Evolutionary conservation across 2,329 filamentous ascomycete species (phyloP).

Genomic region (Macrophomina pseudophaseolina): DNA sequence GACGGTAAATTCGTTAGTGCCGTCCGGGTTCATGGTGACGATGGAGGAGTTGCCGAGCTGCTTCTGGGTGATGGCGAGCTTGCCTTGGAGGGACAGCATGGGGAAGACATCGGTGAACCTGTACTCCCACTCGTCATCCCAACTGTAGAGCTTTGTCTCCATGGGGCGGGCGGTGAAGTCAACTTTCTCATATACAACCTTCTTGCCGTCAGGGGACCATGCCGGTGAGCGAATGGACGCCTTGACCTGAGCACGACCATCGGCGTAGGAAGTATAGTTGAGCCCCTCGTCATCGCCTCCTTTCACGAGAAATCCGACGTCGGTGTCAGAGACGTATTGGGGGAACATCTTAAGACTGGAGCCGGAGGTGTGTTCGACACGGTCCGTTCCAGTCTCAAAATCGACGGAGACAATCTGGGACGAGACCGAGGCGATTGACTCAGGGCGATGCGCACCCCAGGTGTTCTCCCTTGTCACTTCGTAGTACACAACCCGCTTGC

Average conservation of each 20-base stretch:
- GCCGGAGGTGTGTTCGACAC: constrained; percentile 37
- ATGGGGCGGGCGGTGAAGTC: constrained; percentile 40
- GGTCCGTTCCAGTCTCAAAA: constrained; percentile 46
- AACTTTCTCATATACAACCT: constrained; percentile 32
- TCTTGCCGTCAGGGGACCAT: constrained; percentile 46
- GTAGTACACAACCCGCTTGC: constrained; percentile 37
- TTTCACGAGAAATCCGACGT: constrained; percentile 38
- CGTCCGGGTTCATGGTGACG: constrained; percentile 39
- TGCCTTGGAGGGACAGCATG: constrained; percentile 35
- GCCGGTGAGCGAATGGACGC: constrained; percentile 29
- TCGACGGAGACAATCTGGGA: constrained; percentile 47
- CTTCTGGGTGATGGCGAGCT: constrained; percentile 46
- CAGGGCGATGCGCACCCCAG: constrained; percentile 43
- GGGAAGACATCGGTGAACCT: constrained; percentile 53
- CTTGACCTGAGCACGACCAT: constrained; percentile 17
- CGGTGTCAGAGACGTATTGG: constrained; percentile 28
- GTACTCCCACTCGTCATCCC: constrained; percentile 50
- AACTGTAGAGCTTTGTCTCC: constrained; percentile 47
- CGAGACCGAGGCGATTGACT: constrained; percentile 33
- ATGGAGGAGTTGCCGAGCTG: constrained; percentile 49
- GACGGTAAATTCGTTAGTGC: constrained; percentile 34
- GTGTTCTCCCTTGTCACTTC: constrained; percentile 48
- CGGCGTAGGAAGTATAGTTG: constrained; percentile 33
- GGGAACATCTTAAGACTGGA: constrained; percentile 40
- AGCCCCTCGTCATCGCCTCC: constrained; percentile 36